phyloP scores from a whole-genome alignment of 1,284 basidiomycete species.

The Coriolopsis trogii region DNA sequence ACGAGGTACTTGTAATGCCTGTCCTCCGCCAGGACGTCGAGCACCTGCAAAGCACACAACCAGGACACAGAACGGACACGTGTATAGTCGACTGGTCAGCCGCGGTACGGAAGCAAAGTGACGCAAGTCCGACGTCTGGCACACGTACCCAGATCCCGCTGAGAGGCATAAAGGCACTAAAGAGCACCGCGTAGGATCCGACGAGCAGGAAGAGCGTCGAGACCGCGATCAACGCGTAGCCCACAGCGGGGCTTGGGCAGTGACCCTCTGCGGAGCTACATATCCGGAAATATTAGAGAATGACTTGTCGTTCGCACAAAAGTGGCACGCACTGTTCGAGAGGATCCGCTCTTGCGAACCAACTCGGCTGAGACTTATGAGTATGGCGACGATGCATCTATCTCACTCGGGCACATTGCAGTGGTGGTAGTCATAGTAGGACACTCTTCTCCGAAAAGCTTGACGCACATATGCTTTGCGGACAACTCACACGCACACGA shows the following conservation, averaged over 20 bases:
- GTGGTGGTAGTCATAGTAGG: neutral
- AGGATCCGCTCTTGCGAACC: constrained; percentile 13
- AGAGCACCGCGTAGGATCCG: constrained; percentile 64
- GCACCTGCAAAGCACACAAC: constrained; percentile 44
- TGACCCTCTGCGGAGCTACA: constrained; percentile 7
- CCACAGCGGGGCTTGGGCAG: constrained; percentile 36
- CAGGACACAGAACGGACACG: neutral
- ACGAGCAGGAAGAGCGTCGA: constrained; percentile 57
- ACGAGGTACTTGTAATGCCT: constrained; percentile 89
- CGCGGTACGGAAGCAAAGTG: too few relatives aligned
- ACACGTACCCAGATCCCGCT: constrained; percentile 51
- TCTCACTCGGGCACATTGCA: too few relatives aligned
- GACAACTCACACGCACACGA: too few relatives aligned
- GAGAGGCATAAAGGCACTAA: constrained; percentile 64
- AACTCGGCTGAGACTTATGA: constrained; percentile 20
- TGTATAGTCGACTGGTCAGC: neutral
- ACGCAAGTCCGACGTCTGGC: neutral
- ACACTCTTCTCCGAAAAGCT: too few relatives aligned
- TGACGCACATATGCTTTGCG: too few relatives aligned
- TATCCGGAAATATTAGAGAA: too few relatives aligned
- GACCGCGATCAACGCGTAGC: constrained; percentile 50
- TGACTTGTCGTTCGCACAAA: too few relatives aligned
- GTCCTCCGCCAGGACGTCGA: constrained; percentile 68
- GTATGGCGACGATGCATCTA: constrained; percentile 21
- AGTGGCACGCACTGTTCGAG: constrained; percentile 10